A percentile compares a stretch with the other conserved stretches of the same genome.
Conservation (phyloP, 305 asterid species). For the Fraxinus latifolia region DNA sequence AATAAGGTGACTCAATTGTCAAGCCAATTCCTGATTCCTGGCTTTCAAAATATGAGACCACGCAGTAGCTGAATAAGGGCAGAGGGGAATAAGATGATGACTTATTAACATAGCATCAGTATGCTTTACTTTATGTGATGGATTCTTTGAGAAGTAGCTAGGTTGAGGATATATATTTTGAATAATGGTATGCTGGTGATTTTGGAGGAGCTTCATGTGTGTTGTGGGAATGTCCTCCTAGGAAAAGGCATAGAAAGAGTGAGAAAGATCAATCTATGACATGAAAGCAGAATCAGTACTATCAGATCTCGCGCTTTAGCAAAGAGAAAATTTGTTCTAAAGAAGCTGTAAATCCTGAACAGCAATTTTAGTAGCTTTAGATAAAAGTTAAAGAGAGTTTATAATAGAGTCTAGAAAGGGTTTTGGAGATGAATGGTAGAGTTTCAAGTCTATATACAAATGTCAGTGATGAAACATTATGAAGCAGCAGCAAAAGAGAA, state of each 20-base stretch:
- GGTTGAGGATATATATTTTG: neutral
- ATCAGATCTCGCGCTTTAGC: neutral
- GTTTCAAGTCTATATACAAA: neutral
- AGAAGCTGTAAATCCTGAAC: neutral
- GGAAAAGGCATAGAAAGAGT: neutral
- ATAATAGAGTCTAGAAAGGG: neutral
- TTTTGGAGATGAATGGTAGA: neutral
- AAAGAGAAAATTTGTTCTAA: neutral
- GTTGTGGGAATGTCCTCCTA: neutral
- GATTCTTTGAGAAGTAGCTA: neutral
- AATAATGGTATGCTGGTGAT: neutral
- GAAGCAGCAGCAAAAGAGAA: neutral
- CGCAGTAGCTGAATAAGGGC: neutral
- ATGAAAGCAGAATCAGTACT: neutral
- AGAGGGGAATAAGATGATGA: neutral
- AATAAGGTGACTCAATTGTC: neutral
- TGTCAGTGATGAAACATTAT: neutral
- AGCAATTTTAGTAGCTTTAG: neutral
- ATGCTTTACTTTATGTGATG: neutral
- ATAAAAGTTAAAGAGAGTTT: neutral
- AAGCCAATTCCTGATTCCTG: neutral
- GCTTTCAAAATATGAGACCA: neutral
- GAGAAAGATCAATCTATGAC: neutral
- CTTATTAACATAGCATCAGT: neutral
- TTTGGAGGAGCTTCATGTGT: neutral